Base-by-base conservation (phyloP, 129 eudicot genomes). In the Sambucus nigra region DNA sequence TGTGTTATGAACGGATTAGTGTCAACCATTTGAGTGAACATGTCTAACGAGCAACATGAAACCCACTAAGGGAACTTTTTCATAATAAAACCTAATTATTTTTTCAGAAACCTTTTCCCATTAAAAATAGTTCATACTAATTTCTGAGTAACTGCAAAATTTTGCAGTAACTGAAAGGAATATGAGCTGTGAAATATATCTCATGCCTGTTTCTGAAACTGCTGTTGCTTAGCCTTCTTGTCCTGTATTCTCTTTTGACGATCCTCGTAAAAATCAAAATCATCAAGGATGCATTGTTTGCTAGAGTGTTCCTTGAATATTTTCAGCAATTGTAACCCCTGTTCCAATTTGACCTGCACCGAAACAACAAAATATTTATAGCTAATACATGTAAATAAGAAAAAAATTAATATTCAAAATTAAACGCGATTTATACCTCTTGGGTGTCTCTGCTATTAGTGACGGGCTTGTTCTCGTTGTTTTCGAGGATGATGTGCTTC, bases 401-500 rank as follows among this genome's bases (percentile, higher is more conserved):
- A 31, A 35, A 8, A 25, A 23, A 29, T 8, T 20, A 17, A 13
- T 44, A 44, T 2, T 17, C 17, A 18, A 17, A 14, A n/a, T n/a
- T n/a, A n/a, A n/a, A 11, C 20, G 5, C 10, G 53, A 0, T 32
- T 5, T 31, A 15, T 50, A 86, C 93, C 94, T 87, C 96, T 60
- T 87, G 96, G 16, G 94, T 82, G 65, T 87, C 96, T 68, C 94
- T 73, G 67, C 96, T 87, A 47, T 82, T 87, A 13, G 96, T 87
- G 17, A 79, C 88, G 15, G 96, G 96, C 38, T 87, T 82, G 75
- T 87, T 82, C 66, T 82, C 94, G 50, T 87, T 87, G 50, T 87
- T 79, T 53, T 82, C 96, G n/a, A 87, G 85, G 26, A 67, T 87
- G 5, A 87, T 76, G 54, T 87, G 96, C 67, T 87, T 87, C 72